Base-by-base conservation (phyloP, 805 yeast genomes). In the Sugiyamaella qingdaonensis region DNA sequence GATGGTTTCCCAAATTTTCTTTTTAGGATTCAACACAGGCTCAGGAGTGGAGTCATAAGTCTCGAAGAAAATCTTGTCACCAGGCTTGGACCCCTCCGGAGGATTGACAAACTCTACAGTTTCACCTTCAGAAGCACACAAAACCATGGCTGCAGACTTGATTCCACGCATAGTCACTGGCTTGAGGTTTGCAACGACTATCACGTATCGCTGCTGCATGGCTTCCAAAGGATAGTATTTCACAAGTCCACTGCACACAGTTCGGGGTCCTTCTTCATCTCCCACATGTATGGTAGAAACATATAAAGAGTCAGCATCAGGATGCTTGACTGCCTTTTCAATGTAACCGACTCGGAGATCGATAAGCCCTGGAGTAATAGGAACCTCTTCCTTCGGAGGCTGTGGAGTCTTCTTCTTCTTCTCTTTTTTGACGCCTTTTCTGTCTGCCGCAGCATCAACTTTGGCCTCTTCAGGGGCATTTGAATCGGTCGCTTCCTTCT, bases 161-260 rank as follows among this genome's bases (percentile, higher is more conserved):
- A 94, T 83, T 60, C 99, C 98, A 75, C 99, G 86, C 99, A 94
- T 94, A 66, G 84, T 85, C 41, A 91, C 99, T 16, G 99, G 99
- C 76, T 94, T 94, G 73, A 94, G 81, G 78, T 95, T 95, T 63
- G 97, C 96, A 64, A 94, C 90, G 53, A 86, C 85, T 45, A 94
- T 86, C 48, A 92, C 95, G 64, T 80, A 80, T 71, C 98, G 85
- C 71, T 88, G 81, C 79, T 94, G 99, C 96, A 94, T 86, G 42
- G 86, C 95, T 74, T 94, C 98, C 59, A 95, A 70, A 39, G 96
- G 84, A 68, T 88, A 79, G 73, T 87, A 83, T 62, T 88, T 88
- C 58, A 90, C 97, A 65, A 94, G 78, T 62, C 99, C 99, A 10
- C 97, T 88, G 76, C 99, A 94, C 53, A 94, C 96, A 31, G 98